Evolutionary conservation across 768 basidiomycete species (phyloP).

Genomic region (Mycena rebaudengoi): DNA sequence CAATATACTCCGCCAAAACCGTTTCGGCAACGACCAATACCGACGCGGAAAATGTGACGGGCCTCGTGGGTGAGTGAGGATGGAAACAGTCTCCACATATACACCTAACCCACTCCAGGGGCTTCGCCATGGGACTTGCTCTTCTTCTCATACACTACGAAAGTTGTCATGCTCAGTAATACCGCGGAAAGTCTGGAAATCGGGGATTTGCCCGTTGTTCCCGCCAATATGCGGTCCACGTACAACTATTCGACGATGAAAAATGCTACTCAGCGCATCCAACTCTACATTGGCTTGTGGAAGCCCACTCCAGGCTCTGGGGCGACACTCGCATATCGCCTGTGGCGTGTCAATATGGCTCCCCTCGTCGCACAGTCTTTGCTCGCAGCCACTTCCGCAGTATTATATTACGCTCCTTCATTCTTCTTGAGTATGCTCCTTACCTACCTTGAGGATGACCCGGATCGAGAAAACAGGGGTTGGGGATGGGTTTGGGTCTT

Average conservation of each 20-base stretch:
- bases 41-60: conserved; percentile 79
- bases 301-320: conserved; percentile 68
- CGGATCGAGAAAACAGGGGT: conserved; percentile 54
- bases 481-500: conserved; percentile 78
- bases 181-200: conserved; percentile 77
- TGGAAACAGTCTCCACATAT: conserved; percentile 25
- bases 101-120: conserved; percentile 37
- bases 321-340: conserved; percentile 67
- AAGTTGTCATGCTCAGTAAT: conserved; percentile 85
- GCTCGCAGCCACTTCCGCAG: conserved; percentile 65
- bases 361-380: conserved; percentile 50
- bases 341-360: conserved; percentile 63
- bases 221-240: conserved; percentile 72
- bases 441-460: conserved; percentile 67
- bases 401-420: conserved; percentile 71
- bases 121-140: conserved; percentile 67
- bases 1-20: conserved; percentile 78
- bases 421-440: conserved; percentile 67
- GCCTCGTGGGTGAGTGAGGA: conserved; percentile 64
- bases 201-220: conserved; percentile 85
- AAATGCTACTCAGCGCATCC: conserved; percentile 49
- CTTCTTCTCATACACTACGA: conserved; percentile 87
- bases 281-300: conserved; percentile 64
- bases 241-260: conserved; percentile 70
- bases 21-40: conserved; percentile 62